A percentile compares a stretch with the other conserved stretches of the same genome.
Evolutionary conservation across 768 basidiomycete species (phyloP).

Genomic region (Termitomyces sp.): DNA sequence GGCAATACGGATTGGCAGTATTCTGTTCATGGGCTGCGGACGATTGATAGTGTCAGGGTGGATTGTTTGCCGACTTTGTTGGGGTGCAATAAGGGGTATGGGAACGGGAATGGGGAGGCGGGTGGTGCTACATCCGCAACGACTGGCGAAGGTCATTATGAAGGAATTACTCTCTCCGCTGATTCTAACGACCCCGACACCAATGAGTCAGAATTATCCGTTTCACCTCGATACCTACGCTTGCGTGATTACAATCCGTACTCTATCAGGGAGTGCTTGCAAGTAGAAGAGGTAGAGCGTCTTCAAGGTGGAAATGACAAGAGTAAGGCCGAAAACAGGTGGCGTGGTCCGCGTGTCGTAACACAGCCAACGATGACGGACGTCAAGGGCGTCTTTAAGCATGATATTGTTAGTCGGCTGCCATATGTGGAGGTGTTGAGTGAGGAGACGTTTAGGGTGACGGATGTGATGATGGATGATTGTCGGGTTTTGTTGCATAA

Average conservation of each 20-base stretch:
- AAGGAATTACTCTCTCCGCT: background rate
- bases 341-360: slow-evolving; percentile 37
- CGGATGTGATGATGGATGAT: slow-evolving; percentile 61
- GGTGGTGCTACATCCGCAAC: background rate
- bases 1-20: slow-evolving; percentile 56
- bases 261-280: slow-evolving; percentile 20
- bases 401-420: slow-evolving; percentile 46
- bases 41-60: slow-evolving; percentile 41
- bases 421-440: slow-evolving; percentile 54
- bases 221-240: slow-evolving; percentile 25
- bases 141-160: background rate
- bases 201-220: background rate
- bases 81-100: background rate
- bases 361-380: slow-evolving; percentile 39
- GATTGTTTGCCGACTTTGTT: background rate
- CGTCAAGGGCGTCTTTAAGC: slow-evolving; percentile 43
- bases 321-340: slow-evolving; percentile 24
- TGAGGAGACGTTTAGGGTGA: slow-evolving; percentile 45
- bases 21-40: slow-evolving; percentile 49
- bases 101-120: background rate
- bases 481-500: slow-evolving; percentile 46
- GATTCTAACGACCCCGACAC: background rate
- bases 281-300: slow-evolving; percentile 9
- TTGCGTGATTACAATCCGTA: slow-evolving; percentile 40
- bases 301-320: slow-evolving; percentile 14